A percentile compares a stretch with the other conserved stretches of the same genome.
Conservation (phyloP, 2,329 filamentous ascomycete genomes). For the Aspergillus aculeatinus region DNA sequence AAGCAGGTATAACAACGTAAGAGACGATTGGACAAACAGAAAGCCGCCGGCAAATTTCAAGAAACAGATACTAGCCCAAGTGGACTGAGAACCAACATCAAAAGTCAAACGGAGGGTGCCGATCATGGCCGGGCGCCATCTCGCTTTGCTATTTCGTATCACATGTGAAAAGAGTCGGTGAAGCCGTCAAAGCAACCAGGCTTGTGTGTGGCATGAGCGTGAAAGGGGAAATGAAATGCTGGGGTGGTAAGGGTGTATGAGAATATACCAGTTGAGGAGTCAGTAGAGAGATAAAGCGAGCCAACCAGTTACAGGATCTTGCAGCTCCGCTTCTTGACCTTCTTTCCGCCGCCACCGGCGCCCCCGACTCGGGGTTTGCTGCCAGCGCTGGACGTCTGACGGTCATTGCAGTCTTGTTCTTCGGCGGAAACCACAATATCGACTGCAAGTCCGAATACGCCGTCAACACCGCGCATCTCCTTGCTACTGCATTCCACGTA, state of each 20-base stretch:
- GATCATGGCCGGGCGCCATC: not conserved
- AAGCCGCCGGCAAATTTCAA: constrained; percentile 24
- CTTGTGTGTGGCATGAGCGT: constrained; percentile 28
- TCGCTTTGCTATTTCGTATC: constrained; percentile 15
- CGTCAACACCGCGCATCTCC: constrained; percentile 92
- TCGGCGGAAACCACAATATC: constrained; percentile 84
- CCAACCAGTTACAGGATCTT: constrained; percentile 63
- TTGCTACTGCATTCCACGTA: constrained; percentile 99
- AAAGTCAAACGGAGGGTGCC: constrained; percentile 15
- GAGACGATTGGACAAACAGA: constrained; percentile 20
- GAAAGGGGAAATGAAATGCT: constrained; percentile 14
- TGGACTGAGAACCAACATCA: constrained; percentile 15
- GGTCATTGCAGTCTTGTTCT: constrained; percentile 52
- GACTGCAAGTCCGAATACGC: constrained; percentile 92
- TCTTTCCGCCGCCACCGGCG: constrained; percentile 50
- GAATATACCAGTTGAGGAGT: not conserved
- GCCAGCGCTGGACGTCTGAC: constrained; percentile 19
- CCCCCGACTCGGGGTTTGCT: constrained; percentile 36
- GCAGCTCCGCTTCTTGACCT: constrained; percentile 84
- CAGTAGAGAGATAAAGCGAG: constrained; percentile 1
- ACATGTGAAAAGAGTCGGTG: constrained; percentile 21
- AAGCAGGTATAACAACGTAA: constrained; percentile 22
- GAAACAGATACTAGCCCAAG: constrained; percentile 14
- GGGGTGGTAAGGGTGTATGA: constrained; percentile 16
- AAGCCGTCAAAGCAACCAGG: constrained; percentile 38